Conservation (phyloP, 208 protist species). For the Phytomonas serpens region DNA sequence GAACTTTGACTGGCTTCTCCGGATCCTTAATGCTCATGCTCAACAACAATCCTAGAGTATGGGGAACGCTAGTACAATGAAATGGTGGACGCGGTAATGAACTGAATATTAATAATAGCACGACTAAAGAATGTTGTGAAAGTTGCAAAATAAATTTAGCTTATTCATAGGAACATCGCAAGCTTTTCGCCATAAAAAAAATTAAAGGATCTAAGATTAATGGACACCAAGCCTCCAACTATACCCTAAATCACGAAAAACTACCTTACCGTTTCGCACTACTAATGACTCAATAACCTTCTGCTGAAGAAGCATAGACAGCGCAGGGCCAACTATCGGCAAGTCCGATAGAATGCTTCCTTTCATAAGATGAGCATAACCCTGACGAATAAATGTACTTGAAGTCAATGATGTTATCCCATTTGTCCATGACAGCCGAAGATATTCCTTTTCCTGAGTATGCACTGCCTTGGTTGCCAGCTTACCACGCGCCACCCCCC, state of each 20-base stretch:
- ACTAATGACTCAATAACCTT: constrained; percentile 62
- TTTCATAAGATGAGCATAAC: constrained; percentile 57
- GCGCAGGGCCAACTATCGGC: constrained; percentile 44
- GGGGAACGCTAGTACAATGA: not conserved
- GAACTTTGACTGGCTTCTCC: not conserved
- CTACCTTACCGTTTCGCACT: constrained; percentile 51
- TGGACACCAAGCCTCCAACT: constrained; percentile 24
- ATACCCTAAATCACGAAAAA: constrained; percentile 71
- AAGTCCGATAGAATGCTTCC: constrained; percentile 22
- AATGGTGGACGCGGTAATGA: not conserved
- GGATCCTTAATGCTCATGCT: not conserved
- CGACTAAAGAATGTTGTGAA: not conserved
- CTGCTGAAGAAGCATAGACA: constrained; percentile 53
- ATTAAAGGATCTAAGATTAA: not conserved
- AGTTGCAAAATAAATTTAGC: not conserved
- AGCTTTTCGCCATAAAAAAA: not conserved
- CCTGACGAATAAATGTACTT: constrained; percentile 59
- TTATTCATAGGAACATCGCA: not conserved
- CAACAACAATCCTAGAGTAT: not conserved
- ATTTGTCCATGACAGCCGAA: constrained; percentile 63
- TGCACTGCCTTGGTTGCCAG: constrained; percentile 39
- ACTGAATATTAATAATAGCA: not conserved
- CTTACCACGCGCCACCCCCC: constrained; percentile 61
- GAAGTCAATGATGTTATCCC: constrained; percentile 40
- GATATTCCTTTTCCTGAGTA: constrained; percentile 33